Evolutionary conservation across 169 alveolate genomes (phyloP).

Genomic region (Cryptosporidium baileyi): DNA sequence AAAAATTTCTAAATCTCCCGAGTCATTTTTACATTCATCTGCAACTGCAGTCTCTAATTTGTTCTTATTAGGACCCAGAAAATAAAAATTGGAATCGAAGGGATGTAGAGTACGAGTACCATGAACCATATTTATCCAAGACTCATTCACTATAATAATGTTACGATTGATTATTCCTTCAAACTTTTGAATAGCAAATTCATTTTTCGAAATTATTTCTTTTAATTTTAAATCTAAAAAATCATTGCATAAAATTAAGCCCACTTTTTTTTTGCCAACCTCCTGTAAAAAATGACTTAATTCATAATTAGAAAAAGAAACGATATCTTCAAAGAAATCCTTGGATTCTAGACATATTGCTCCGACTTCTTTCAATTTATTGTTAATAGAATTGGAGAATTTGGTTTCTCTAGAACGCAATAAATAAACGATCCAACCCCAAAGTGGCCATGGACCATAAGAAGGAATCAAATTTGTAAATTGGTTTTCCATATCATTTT

Average conservation of each 20-base stretch:
- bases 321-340: not conserved
- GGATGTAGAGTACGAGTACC: conserved; percentile 65
- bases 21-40: too few relatives aligned
- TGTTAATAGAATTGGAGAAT: not conserved
- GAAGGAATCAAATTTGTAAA: conserved; percentile 9
- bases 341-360: not conserved
- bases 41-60: too few relatives aligned
- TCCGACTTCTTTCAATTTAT: conserved; percentile 19
- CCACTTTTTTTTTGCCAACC: not conserved
- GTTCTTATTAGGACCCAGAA: not conserved
- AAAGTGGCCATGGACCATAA: conserved; percentile 68
- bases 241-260: conserved; percentile 22
- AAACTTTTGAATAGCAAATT: not conserved
- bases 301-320: not conserved
- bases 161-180: not conserved
- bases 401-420: not conserved
- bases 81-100: conserved; percentile 7
- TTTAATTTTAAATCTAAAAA: not conserved
- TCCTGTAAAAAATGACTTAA: not conserved
- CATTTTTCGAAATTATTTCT: not conserved
- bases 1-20: too few relatives aligned
- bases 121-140: conserved; percentile 64
- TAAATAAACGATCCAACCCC: conserved; percentile 54
- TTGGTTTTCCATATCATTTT: not conserved
- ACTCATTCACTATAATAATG: conserved; percentile 19